Conservation (phyloP, 2,329 filamentous ascomycete species). For the Colletotrichum sp. region DNA sequence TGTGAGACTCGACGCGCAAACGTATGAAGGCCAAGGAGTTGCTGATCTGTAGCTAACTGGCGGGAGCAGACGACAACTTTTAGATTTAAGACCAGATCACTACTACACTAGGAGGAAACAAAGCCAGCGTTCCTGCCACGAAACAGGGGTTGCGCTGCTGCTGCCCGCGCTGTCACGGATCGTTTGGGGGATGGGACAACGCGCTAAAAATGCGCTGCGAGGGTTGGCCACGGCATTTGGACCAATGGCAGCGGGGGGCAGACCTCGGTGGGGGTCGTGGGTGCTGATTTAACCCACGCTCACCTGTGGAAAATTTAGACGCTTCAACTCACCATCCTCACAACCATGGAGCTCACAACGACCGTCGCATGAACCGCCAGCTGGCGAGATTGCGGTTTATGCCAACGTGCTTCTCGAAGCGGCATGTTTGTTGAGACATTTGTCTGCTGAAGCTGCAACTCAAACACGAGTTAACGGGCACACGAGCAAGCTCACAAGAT, state of each 20-base stretch:
- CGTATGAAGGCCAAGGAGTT: neutral
- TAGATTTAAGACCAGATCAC: slow-evolving; percentile 21
- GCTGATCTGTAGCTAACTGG: neutral
- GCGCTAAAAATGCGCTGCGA: neutral
- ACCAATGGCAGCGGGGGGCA: neutral
- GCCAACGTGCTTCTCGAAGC: neutral
- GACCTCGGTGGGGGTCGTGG: neutral
- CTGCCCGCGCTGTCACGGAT: slow-evolving; percentile 3
- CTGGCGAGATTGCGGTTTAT: neutral
- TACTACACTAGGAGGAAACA: slow-evolving; percentile 19
- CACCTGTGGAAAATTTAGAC: neutral
- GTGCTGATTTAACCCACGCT: slow-evolving; percentile 4
- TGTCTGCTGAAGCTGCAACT: neutral
- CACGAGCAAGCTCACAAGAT: neutral
- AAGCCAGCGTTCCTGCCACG: slow-evolving; percentile 9
- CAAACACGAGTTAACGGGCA: neutral
- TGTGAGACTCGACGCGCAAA: neutral
- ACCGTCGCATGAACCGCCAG: neutral
- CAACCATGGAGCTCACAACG: neutral
- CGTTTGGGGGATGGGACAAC: neutral
- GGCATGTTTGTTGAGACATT: neutral
- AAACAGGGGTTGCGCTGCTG: neutral
- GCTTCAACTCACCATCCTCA: neutral
- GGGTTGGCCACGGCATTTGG: neutral
- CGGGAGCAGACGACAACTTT: neutral